Base-by-base conservation (phyloP, 352 stramenopile species). In the Pythium grandisporangium region DNA sequence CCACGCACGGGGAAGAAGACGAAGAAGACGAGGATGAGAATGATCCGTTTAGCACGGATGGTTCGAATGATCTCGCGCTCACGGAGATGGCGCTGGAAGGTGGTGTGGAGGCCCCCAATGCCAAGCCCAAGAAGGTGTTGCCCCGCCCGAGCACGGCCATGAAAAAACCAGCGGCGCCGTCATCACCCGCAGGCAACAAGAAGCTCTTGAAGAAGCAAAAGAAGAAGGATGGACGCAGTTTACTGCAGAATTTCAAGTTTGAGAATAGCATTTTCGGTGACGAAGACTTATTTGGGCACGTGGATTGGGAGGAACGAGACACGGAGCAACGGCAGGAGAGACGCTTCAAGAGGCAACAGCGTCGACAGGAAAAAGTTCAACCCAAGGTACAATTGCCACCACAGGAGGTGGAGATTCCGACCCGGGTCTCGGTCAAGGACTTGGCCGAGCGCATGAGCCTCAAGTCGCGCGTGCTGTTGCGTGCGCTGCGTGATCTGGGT, bases 181-280 rank as follows among this genome's bases (percentile, higher is more conserved):
- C 19, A 32, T 20, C 13, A 48, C 45, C 37, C 14, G 38, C 45
- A 11, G 48, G 54, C 30, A 70, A 66, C 37, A 75, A 69, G 49
- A 82, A 77, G 56, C 55, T 62, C 12, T 59, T 81, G 7, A 85
- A 84, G 55, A 64, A 70, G 54, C 76, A 86, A 42, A 81, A 79
- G 48, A 85, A 84, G 57, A 89, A 89, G 54, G 66, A 71, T 25
- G 64, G 68, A 1, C 76, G 72, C 40, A 77, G 67, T 30, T 32
- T 86, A 45, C 53, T 90, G 21, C 65, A 88, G 58, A 84, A 81
- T 34, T 88, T 93, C 56, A 75, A 84, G 55, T 90, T 91, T 37
- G 80, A 93, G 50, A 86, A 90, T 61, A 89, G 72, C 47, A 70
- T 93, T 14, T 93, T 93, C 32, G 75, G 81, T 50, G 61, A 74